Percentiles rank a stretch among this genome's conserved stretches.
Conservation (phyloP, 1,139 yeast species). For the Magnusiomyces ingens region DNA sequence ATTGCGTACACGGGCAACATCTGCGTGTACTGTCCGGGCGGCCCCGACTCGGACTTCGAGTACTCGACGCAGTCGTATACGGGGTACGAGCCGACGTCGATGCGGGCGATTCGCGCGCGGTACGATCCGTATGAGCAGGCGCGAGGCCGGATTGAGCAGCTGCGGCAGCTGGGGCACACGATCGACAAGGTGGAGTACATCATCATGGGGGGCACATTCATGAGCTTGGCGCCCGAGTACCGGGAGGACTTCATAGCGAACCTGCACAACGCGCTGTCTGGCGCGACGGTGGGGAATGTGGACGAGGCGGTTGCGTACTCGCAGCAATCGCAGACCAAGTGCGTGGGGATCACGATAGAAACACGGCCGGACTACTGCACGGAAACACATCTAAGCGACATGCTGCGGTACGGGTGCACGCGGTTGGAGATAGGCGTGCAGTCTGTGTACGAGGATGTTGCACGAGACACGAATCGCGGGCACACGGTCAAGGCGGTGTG, state of each 20-base stretch:
- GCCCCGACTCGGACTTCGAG: constrained; percentile 97
- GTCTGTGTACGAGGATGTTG: constrained; percentile 95
- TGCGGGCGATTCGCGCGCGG: constrained; percentile 97
- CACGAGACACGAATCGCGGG: constrained; percentile 96
- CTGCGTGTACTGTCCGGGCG: constrained; percentile 99
- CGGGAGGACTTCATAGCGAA: constrained; percentile 84
- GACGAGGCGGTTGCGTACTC: constrained; percentile 89
- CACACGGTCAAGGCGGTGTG: constrained; percentile 96
- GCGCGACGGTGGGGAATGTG: constrained; percentile 78
- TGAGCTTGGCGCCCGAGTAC: constrained; percentile 87
- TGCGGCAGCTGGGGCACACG: constrained; percentile 90
- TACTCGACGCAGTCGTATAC: constrained; percentile 97
- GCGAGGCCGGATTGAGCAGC: constrained; percentile 93
- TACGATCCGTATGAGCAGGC: constrained; percentile 99
- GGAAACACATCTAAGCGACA: constrained; percentile 88
- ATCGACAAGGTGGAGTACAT: constrained; percentile 97
- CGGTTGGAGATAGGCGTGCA: constrained; percentile 96
- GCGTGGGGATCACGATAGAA: constrained; percentile 98
- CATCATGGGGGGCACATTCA: constrained; percentile 98
- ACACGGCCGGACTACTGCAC: constrained; percentile 99
- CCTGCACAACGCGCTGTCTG: constrained; percentile 90
- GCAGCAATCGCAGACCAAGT: constrained; percentile 91
- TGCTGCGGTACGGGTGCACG: constrained; percentile 95
- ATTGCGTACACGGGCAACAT: constrained; percentile 98
- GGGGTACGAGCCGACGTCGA: constrained; percentile 97